Percentiles rank a stretch among this genome's conserved stretches.
phyloP scores from a whole-genome alignment of 352 stramenopile species.

The Globisporangium nodosum region DNA sequence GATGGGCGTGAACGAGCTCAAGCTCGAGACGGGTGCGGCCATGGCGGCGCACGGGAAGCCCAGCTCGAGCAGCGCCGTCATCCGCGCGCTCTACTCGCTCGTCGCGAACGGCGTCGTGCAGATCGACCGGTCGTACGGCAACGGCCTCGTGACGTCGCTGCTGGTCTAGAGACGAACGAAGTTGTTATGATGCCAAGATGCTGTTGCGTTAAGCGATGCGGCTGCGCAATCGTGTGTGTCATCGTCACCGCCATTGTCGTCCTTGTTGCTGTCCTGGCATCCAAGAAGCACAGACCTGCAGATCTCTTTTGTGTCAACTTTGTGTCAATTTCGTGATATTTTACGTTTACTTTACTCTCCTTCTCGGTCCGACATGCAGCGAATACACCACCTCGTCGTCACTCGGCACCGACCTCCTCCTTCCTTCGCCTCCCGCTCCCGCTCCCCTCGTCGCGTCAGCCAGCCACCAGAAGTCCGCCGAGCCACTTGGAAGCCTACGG shows the following conservation, averaged over 20 bases:
- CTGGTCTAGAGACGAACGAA: conserved; percentile 27
- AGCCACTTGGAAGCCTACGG: not conserved
- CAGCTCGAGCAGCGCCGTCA: conserved; percentile 34
- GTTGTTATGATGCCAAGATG: not conserved
- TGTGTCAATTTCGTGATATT: not conserved
- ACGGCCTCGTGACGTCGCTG: conserved; percentile 58
- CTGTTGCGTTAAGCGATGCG: not conserved
- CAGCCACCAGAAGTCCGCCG: not conserved
- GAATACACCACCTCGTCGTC: not conserved
- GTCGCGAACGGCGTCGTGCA: conserved; percentile 66
- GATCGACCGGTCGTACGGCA: conserved; percentile 59
- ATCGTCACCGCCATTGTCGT: too few species aligned
- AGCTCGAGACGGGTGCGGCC: conserved; percentile 37
- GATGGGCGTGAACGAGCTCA: conserved; percentile 60
- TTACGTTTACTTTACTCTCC: not conserved
- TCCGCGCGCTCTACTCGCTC: conserved; percentile 61
- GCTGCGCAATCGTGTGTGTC: too few species aligned
- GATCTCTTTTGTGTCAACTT: not conserved
- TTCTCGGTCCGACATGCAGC: not conserved
- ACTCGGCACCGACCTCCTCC: not conserved
- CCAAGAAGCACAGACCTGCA: not conserved
- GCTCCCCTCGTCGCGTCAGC: not conserved
- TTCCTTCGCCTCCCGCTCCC: too few species aligned
- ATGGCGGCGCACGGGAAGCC: conserved; percentile 38
- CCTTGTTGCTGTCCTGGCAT: too few species aligned